Evolutionary conservation across 1,284 basidiomycete genomes (phyloP).

Genomic region (Malassezia globosa): DNA sequence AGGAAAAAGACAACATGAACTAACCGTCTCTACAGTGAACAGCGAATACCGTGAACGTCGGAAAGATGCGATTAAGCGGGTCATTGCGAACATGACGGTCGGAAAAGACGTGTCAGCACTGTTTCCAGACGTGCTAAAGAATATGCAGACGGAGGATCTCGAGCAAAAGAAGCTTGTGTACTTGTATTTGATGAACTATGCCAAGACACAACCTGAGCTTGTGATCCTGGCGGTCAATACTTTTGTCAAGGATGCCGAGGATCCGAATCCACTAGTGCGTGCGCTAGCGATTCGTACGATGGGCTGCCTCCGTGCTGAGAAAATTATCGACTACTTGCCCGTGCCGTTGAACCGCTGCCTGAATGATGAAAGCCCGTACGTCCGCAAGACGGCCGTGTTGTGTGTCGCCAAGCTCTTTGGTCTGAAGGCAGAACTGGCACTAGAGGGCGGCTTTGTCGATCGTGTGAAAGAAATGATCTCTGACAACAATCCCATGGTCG

Average conservation of each 20-base stretch:
- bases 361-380: slow-evolving; percentile 89
- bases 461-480: slow-evolving; percentile 73
- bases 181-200: slow-evolving; percentile 96
- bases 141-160: slow-evolving; percentile 86
- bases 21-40: slow-evolving; percentile 59
- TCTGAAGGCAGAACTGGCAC: slow-evolving; percentile 82
- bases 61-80: slow-evolving; percentile 93
- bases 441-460: slow-evolving; percentile 87
- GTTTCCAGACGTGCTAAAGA: slow-evolving; percentile 89
- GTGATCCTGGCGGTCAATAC: slow-evolving; percentile 98
- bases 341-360: slow-evolving; percentile 84
- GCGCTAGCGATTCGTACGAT: slow-evolving; percentile 95
- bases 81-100: slow-evolving; percentile 76
- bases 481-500: slow-evolving; percentile 97
- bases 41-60: slow-evolving; percentile 87
- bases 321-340: slow-evolving; percentile 95
- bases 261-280: slow-evolving; percentile 87
- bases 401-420: slow-evolving; percentile 88
- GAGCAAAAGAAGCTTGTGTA: slow-evolving; percentile 97
- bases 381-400: slow-evolving; percentile 52
- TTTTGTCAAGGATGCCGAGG: slow-evolving; percentile 87
- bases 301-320: slow-evolving; percentile 90
- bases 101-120: slow-evolving; percentile 90
- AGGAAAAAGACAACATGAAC: too few species aligned
- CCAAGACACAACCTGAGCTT: slow-evolving; percentile 90